Evolutionary conservation across 352 stramenopile species (phyloP), one percentile per base, ranked within the genome.

Genomic region (Pseudoperonospora humuli): DNA sequence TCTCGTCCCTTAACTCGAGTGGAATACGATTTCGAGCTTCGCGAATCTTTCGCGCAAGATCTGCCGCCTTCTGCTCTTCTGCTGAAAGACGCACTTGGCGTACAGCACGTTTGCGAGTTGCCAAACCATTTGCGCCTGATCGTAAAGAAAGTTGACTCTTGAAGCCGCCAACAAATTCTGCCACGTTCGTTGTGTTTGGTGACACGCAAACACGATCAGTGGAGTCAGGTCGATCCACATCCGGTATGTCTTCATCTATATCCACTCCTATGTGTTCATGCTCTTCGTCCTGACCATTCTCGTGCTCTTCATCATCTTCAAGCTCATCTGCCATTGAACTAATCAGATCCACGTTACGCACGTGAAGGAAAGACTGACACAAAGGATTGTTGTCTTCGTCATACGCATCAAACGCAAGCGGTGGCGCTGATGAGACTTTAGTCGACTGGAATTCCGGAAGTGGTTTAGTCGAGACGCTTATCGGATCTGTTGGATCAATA

Each of bases 111-210:
- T 76, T 64, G 28, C 72, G 66, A 31, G 55, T 74, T 31, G 71
- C 50, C 18, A 80, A 63, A 6, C 58, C 65, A 19, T 54, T 67
- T 6, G 57, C 18, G 9, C 63, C 61, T 24, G 59, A 56, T 40
- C 69, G 63, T 6, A 60, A 47, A 25, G 59, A 75, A 9, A 73
- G 56, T 23, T 81, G 65, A 19, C 64, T 57, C 50, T 82, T 83
- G 39, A 72, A 86, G 15, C 73, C 73, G 18, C 74, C 74, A 13
- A 86, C 58, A 44, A 86, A 86, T n/a, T 77, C 71, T 20, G 67
- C 62, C 21, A 86, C 67, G 37, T 61, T 86, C 14, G 53, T 61
- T 43, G 63, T 62, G 20, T 53, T 53, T 9, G 62, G 66, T 34
- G 61, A 74, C 50, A 71, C 50, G 41, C 64, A 52, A 38, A 69